Conservation (phyloP, 1,284 basidiomycete genomes). For the Mycena sp. region DNA sequence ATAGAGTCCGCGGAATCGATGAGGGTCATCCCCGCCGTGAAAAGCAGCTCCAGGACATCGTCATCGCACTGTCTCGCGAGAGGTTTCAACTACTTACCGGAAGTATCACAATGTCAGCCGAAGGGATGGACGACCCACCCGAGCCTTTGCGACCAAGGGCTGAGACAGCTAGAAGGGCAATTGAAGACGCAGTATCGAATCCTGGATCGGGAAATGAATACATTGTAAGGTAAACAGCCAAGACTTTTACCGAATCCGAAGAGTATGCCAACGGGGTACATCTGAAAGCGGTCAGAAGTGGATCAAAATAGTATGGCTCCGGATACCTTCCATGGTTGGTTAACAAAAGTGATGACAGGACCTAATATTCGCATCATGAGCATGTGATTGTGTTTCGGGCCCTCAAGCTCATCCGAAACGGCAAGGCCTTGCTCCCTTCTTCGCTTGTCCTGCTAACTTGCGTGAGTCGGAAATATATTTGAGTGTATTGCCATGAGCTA, state of each 20-base stretch:
- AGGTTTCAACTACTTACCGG: conserved; percentile 73
- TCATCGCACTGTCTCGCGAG: neutral
- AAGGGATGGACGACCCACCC: conserved; percentile 61
- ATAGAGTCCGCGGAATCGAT: conserved; percentile 87
- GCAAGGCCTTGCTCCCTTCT: conserved; percentile 22
- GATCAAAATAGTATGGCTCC: conserved; percentile 42
- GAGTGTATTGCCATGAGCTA: conserved; percentile 32
- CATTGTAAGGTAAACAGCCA: too few species aligned
- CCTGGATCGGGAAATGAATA: conserved; percentile 53
- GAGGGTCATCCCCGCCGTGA: conserved; percentile 88
- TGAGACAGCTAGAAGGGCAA: conserved; percentile 83
- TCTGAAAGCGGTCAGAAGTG: conserved; percentile 42
- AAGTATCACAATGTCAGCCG: conserved; percentile 76
- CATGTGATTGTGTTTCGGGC: conserved; percentile 62
- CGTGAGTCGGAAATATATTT: neutral
- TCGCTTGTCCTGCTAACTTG: conserved; percentile 16
- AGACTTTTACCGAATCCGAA: conserved; percentile 76
- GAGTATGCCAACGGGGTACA: conserved; percentile 90
- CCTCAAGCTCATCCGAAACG: conserved; percentile 38
- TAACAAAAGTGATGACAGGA: conserved; percentile 82
- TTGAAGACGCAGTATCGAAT: conserved; percentile 91
- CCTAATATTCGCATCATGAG: conserved; percentile 83
- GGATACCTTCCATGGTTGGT: conserved; percentile 84
- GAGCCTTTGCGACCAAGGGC: conserved; percentile 72
- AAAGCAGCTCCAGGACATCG: conserved; percentile 62